Conservation (phyloP, 2,329 filamentous ascomycete species). For the Aspergillus sp. region DNA sequence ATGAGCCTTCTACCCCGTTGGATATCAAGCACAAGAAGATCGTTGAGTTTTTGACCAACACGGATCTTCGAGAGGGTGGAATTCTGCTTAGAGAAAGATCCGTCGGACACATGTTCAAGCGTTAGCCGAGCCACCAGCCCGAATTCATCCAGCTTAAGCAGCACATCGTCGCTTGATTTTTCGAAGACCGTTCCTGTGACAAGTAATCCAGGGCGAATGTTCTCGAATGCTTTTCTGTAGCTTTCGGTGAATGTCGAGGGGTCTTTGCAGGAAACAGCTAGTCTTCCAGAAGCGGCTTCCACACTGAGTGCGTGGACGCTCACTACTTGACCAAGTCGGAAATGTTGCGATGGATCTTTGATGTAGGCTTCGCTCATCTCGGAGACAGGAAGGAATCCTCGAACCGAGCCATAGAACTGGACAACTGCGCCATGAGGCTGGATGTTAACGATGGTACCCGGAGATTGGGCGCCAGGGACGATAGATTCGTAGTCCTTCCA, state of each 20-base stretch:
- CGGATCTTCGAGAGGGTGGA: conserved; percentile 76
- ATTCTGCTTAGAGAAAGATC: conserved; percentile 72
- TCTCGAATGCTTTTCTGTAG: conserved; percentile 69
- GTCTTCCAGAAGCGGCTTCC: conserved; percentile 65
- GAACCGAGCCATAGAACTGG: conserved; percentile 82
- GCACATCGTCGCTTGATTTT: conserved; percentile 72
- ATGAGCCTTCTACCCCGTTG: conserved; percentile 73
- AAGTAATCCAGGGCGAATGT: conserved; percentile 68
- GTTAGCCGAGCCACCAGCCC: conserved; percentile 76
- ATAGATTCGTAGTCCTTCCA: conserved; percentile 77
- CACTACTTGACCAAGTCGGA: conserved; percentile 85
- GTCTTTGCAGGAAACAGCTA: conserved; percentile 92
- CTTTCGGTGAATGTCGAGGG: conserved; percentile 74
- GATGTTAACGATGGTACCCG: conserved; percentile 83
- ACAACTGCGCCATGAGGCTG: conserved; percentile 77
- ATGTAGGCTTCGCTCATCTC: conserved; percentile 99
- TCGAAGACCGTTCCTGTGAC: conserved; percentile 78
- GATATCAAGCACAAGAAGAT: conserved; percentile 85
- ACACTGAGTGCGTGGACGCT: conserved; percentile 84
- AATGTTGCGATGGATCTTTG: conserved; percentile 82
- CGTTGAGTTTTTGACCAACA: conserved; percentile 76
- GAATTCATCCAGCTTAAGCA: conserved; percentile 71
- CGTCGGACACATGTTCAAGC: conserved; percentile 78
- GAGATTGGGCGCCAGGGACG: conserved; percentile 70
- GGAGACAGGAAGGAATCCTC: conserved; percentile 84